These are phyloP conservation scores for Pythium oligandrum DNA, from an alignment of 352 stramenopile species.

Conservation along the genomic window DNA sequence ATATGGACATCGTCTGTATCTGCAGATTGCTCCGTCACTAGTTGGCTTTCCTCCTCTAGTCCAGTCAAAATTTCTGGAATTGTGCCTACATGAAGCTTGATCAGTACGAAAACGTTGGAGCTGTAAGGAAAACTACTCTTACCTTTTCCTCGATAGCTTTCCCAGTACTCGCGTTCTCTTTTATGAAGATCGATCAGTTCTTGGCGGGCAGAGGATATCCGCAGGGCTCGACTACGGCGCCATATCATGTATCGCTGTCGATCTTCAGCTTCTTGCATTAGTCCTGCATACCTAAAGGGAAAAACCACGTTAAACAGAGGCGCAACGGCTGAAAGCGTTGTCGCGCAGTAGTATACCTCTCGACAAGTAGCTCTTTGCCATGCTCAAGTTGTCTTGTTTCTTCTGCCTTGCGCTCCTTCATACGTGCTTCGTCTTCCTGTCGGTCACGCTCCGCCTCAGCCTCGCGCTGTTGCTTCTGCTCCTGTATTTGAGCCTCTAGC, in stretches of 20 bases:
- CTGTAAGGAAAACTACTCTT: too few relatives aligned
- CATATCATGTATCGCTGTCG: conserved; percentile 52
- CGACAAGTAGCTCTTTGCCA: conserved; percentile 9
- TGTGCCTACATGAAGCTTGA: too few relatives aligned
- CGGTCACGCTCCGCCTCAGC: background rate
- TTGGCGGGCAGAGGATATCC: conserved; percentile 29
- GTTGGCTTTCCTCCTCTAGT: too few relatives aligned
- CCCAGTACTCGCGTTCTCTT: conserved; percentile 10
- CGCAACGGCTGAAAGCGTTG: background rate
- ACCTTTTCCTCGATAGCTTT: too few relatives aligned
- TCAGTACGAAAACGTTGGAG: too few relatives aligned
- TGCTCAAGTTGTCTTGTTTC: conserved; percentile 1
- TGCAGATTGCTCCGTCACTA: too few relatives aligned
- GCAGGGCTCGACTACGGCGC: conserved; percentile 39
- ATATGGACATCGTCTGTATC: too few relatives aligned
- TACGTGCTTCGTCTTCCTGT: background rate
- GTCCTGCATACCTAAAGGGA: conserved; percentile 26
- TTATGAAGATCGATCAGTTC: conserved; percentile 26
- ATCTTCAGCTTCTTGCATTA: conserved; percentile 33
- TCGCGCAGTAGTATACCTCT: conserved; percentile 5
- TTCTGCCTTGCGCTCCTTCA: background rate
- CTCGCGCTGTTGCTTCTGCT: conserved; percentile 14
- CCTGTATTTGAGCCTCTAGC: conserved; percentile 24
- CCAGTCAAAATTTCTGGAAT: too few relatives aligned
- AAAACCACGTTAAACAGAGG: background rate